Conservation (phyloP, 2,329 filamentous ascomycete genomes). For the Trichophyton benhamiae region DNA sequence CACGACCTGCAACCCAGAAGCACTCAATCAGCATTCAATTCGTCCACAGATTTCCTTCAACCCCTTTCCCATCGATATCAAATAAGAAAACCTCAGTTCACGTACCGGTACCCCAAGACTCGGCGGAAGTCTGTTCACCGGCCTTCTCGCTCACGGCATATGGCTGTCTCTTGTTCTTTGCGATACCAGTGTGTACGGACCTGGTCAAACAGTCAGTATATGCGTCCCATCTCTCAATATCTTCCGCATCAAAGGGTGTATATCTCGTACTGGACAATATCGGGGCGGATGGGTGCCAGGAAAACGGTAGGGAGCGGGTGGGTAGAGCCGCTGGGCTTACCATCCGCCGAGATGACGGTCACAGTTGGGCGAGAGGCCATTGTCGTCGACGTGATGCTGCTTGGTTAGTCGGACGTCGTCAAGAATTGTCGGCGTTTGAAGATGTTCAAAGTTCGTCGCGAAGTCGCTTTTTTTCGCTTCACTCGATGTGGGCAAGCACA, state of each 20-base stretch:
- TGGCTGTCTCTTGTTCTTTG: slow-evolving; percentile 99
- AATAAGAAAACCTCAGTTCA: slow-evolving; percentile 11
- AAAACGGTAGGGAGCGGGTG: slow-evolving; percentile 94
- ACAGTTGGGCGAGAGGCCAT: slow-evolving; percentile 97
- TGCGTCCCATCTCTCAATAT: neutral
- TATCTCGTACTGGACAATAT: slow-evolving; percentile 82
- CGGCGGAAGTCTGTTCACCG: slow-evolving; percentile 98
- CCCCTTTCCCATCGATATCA: neutral
- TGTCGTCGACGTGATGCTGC: slow-evolving; percentile 37
- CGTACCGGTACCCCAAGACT: slow-evolving; percentile 99
- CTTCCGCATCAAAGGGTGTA: neutral
- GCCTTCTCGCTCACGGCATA: slow-evolving; percentile 99
- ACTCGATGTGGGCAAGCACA: slow-evolving; percentile 18
- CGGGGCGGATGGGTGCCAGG: slow-evolving; percentile 90
- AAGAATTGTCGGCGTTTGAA: neutral
- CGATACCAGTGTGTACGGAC: slow-evolving; percentile 90
- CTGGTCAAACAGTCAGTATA: slow-evolving; percentile 24
- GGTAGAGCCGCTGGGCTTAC: slow-evolving; percentile 77
- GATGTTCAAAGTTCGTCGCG: neutral
- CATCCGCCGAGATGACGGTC: slow-evolving; percentile 93
- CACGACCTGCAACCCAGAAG: slow-evolving; percentile 57
- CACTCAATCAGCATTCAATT: slow-evolving; percentile 11
- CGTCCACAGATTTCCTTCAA: slow-evolving; percentile 10
- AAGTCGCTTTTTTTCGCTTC: slow-evolving; percentile 29
- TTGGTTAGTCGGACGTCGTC: slow-evolving; percentile 1